A percentile compares a stretch with the other conserved stretches of the same genome.
Evolutionary conservation across 805 yeast species (phyloP).

Genomic region (Pichia heedii): DNA sequence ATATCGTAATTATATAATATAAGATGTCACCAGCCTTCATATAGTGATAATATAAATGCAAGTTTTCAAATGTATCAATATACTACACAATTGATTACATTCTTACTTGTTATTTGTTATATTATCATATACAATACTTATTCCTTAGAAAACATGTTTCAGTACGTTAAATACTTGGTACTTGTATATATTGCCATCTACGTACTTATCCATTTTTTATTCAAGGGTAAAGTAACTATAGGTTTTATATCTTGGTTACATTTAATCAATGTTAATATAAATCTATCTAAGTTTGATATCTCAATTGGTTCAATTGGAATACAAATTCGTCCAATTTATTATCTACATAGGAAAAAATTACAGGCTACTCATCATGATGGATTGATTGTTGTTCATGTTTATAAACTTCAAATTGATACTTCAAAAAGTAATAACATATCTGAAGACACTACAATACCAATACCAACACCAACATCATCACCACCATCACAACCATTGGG

Average conservation of each 20-base stretch:
- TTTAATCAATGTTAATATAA: slow-evolving; percentile 12
- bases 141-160: background rate
- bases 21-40: too few relatives aligned
- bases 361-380: slow-evolving; percentile 14
- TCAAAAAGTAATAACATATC: background rate
- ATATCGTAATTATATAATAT: too few relatives aligned
- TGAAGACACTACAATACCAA: background rate
- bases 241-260: slow-evolving; percentile 20
- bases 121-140: too few relatives aligned
- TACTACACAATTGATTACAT: too few relatives aligned
- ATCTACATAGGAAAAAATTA: slow-evolving; percentile 9
- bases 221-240: slow-evolving; percentile 15
- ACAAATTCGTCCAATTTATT: slow-evolving; percentile 14
- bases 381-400: slow-evolving; percentile 10
- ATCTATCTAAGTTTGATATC: slow-evolving; percentile 5
- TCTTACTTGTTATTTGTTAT: too few relatives aligned
- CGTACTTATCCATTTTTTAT: slow-evolving; percentile 9
- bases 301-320: slow-evolving; percentile 12
- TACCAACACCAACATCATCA: background rate
- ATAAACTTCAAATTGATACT: slow-evolving; percentile 2
- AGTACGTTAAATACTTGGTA: slow-evolving; percentile 1
- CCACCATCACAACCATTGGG: background rate
- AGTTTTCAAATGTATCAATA: too few relatives aligned
- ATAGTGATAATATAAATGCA: too few relatives aligned
- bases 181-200: slow-evolving; percentile 2